Conservation (phyloP, 78 protist species). For the Dictyostelium discoideum region dicty_2.7 NC_007090.3:701501-702000, state of each 20-base stretch:
- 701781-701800: conserved; percentile 63
- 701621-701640: not conserved
- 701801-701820: conserved; percentile 45
- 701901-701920: not conserved
- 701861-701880: no score
- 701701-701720: not conserved
- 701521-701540: not conserved
- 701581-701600: not conserved
- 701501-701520: no score
- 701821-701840: conserved; percentile 26
- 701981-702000: conserved; percentile 38
- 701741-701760: conserved; percentile 58
- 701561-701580: conserved; percentile 44
- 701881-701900: not conserved
- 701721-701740: conserved; percentile 45
- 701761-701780: conserved; percentile 67
- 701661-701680: no score
- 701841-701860: conserved; percentile 7
- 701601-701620: no score
- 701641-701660: not conserved
- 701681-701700: not conserved
- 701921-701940: conserved; percentile 1
- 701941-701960: conserved; percentile 66
- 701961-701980: not conserved
- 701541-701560: conserved; percentile 55